phyloP scores from a whole-genome alignment of 257 asterid genomes.

The Penstemon newberryi region DNA sequence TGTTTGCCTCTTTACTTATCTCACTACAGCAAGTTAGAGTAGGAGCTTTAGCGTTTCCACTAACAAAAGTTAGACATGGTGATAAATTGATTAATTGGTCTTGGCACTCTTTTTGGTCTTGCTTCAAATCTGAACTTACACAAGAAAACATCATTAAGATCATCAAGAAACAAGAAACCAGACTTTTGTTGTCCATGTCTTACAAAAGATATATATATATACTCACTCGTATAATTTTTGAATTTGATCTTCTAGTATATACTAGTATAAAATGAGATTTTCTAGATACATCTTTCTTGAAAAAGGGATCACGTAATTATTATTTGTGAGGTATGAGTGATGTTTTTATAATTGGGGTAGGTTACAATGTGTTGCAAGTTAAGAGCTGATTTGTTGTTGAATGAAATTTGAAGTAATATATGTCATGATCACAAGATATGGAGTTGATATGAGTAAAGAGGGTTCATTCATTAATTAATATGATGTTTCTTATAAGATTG shows the following conservation, averaged over 20 bases:
- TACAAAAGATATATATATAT: not conserved
- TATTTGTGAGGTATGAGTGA: not conserved
- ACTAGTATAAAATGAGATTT: not conserved
- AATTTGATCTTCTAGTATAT: not conserved
- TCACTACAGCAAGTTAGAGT: slow-evolving; percentile 40
- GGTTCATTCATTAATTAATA: no score
- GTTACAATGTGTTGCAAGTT: slow-evolving; percentile 11
- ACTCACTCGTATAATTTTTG: not conserved
- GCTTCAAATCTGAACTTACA: slow-evolving; percentile 36
- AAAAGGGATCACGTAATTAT: not conserved
- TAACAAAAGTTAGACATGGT: slow-evolving; percentile 40
- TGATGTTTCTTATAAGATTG: no score
- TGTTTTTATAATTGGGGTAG: not conserved
- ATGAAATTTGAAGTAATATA: not conserved
- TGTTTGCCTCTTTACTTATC: slow-evolving; percentile 27
- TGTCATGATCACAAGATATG: not conserved
- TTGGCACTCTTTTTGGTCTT: slow-evolving; percentile 41
- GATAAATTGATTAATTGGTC: slow-evolving; percentile 35
- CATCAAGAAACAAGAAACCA: slow-evolving; percentile 1
- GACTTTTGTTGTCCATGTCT: slow-evolving; percentile 24
- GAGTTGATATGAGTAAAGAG: no score
- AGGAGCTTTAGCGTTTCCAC: slow-evolving; percentile 38
- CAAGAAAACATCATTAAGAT: slow-evolving; percentile 22
- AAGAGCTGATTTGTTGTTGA: not conserved
- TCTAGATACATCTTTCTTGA: slow-evolving; percentile 27